phyloP scores from a whole-genome alignment of 129 eudicot genomes.

The Escallonia rubra region DNA sequence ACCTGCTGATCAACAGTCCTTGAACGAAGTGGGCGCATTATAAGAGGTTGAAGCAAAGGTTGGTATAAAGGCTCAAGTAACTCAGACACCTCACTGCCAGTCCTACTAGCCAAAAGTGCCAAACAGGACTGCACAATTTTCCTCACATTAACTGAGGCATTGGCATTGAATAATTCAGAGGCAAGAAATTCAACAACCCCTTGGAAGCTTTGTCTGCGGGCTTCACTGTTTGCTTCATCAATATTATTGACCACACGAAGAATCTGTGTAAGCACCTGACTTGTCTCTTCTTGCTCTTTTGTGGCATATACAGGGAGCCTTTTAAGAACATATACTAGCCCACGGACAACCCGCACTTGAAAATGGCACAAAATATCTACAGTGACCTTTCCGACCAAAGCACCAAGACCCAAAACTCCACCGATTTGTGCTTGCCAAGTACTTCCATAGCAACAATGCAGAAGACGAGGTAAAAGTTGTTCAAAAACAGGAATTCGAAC shows the following conservation, averaged over 20 bases:
- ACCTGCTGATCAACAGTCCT: constrained; percentile 99
- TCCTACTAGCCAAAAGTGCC: constrained; percentile 96
- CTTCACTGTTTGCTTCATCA: constrained; percentile 97
- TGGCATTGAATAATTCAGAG: constrained; percentile 74
- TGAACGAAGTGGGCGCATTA: constrained; percentile 75
- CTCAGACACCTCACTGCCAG: constrained; percentile 98
- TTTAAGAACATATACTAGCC: constrained; percentile 85
- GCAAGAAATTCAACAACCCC: constrained; percentile 95
- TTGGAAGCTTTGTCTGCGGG: constrained; percentile 81
- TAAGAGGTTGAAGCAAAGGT: constrained; percentile 88
- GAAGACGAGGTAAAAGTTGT: constrained; percentile 85
- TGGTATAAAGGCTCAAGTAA: constrained; percentile 93
- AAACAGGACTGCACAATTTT: constrained; percentile 95
- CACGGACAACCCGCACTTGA: constrained; percentile 81
- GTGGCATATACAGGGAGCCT: constrained; percentile 93
- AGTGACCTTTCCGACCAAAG: constrained; percentile 94
- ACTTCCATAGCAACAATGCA: constrained; percentile 93
- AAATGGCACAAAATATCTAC: constrained; percentile 81
- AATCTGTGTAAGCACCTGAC: constrained; percentile 93
- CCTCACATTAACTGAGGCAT: constrained; percentile 76
- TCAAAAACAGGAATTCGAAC: constrained; percentile 89
- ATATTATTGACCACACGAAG: constrained; percentile 97
- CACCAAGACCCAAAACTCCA: constrained; percentile 97
- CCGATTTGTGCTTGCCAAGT: constrained; percentile 99
- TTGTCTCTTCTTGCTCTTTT: constrained; percentile 95